phyloP scores from a whole-genome alignment of 768 basidiomycete species.

The Boletus sensibilis region DNA sequence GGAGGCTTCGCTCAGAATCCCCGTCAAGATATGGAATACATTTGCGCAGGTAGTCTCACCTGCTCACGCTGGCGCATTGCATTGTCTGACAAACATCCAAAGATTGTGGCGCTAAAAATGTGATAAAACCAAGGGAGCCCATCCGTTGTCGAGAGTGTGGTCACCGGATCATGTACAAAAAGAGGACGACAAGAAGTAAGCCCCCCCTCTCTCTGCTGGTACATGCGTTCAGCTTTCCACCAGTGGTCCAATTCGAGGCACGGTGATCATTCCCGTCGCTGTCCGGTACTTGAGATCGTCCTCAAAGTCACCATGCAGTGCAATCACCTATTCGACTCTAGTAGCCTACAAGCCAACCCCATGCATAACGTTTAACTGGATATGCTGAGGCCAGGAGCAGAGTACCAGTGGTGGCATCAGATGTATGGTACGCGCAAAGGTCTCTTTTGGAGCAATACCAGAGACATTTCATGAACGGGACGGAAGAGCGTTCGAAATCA shows the following conservation, averaged over 20 bases:
- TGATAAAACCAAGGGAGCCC: slow-evolving; percentile 86
- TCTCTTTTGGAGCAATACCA: background rate
- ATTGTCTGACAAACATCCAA: slow-evolving; percentile 14
- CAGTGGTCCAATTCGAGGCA: slow-evolving; percentile 37
- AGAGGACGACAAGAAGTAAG: slow-evolving; percentile 90
- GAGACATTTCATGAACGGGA: background rate
- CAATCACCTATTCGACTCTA: background rate
- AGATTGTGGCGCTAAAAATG: slow-evolving; percentile 94
- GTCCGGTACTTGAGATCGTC: background rate
- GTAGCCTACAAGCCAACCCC: background rate
- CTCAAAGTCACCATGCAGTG: background rate
- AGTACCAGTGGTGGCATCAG: background rate
- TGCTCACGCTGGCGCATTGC: slow-evolving; percentile 1
- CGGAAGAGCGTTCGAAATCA: background rate
- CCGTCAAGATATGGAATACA: slow-evolving; percentile 74
- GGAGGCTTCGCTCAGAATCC: slow-evolving; percentile 38
- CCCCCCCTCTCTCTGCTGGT: slow-evolving; percentile 3
- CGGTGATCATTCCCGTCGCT: slow-evolving; percentile 19
- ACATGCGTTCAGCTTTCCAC: background rate
- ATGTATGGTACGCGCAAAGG: background rate
- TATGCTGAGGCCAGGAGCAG: background rate
- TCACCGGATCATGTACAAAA: slow-evolving; percentile 99
- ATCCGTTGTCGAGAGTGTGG: slow-evolving; percentile 97
- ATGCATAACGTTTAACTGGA: background rate
- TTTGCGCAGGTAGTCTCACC: slow-evolving; percentile 68